Percentiles rank a stretch among this genome's conserved stretches.
Evolutionary conservation across 2,329 filamentous ascomycete species (phyloP).

Genomic region (Aureobasidium zeae): DNA sequence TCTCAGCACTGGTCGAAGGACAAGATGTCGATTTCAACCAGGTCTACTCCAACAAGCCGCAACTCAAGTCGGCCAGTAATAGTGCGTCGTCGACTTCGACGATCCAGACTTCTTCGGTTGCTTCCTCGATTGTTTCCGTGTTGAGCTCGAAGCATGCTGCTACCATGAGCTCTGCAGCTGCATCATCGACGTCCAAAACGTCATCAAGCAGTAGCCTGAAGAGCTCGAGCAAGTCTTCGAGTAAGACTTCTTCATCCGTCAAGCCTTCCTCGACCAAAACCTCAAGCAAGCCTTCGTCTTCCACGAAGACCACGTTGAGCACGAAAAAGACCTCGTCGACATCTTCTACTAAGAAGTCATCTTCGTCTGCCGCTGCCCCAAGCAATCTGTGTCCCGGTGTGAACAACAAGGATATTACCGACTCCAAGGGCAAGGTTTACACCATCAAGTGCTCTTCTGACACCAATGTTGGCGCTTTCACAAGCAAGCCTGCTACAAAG

Average conservation of each 20-base stretch:
- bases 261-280: background rate
- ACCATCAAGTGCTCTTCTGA: slow-evolving; percentile 17
- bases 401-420: slow-evolving; percentile 20
- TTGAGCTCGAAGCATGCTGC: slow-evolving; percentile 14
- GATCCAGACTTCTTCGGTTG: slow-evolving; percentile 5
- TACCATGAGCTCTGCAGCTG: slow-evolving; percentile 6
- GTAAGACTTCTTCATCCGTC: too few relatives aligned
- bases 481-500: slow-evolving; percentile 11
- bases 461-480: slow-evolving; percentile 13
- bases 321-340: slow-evolving; percentile 3
- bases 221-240: background rate
- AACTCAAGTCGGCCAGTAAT: slow-evolving; percentile 7
- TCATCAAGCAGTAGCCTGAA: background rate
- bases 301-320: slow-evolving; percentile 2
- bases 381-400: slow-evolving; percentile 19
- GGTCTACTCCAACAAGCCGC: slow-evolving; percentile 13
- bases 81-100: background rate
- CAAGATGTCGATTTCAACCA: slow-evolving; percentile 13
- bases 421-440: slow-evolving; percentile 15
- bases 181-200: background rate
- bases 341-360: background rate
- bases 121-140: slow-evolving; percentile 13
- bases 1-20: slow-evolving; percentile 10
- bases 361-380: background rate
- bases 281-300: slow-evolving; percentile 2